A percentile compares a stretch with the other conserved stretches of the same genome.
Evolutionary conservation across 2,329 filamentous ascomycete genomes (phyloP).

Genomic region (Aspergillus oerlinghausenensis): DNA sequence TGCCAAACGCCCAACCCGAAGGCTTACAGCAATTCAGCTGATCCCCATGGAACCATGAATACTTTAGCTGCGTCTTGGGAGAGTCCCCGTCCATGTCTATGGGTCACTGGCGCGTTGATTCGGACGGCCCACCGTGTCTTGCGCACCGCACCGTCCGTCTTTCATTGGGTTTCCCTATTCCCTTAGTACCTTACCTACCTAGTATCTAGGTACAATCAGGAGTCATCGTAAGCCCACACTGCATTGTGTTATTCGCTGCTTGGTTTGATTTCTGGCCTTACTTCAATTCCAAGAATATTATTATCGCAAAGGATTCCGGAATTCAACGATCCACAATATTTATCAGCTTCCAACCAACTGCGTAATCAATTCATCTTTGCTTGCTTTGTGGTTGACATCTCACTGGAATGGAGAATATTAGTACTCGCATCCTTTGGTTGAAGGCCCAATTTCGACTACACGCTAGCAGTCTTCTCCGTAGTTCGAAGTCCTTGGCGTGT

Average conservation of each 20-base stretch:
- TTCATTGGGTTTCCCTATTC: constrained; percentile 7
- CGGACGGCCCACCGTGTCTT: constrained; percentile 14
- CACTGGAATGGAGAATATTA: neutral
- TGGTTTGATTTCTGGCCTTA: neutral
- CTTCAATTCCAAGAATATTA: neutral
- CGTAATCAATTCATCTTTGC: neutral
- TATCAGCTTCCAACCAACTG: neutral
- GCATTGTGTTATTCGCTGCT: neutral
- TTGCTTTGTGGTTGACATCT: neutral
- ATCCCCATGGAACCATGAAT: constrained; percentile 25
- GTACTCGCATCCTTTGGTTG: neutral
- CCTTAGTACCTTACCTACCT: neutral
- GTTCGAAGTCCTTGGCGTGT: neutral
- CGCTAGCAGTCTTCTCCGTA: neutral
- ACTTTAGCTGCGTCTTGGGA: constrained; percentile 23
- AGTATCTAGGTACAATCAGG: constrained; percentile 6
- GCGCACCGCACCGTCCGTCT: constrained; percentile 15
- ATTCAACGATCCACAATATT: neutral
- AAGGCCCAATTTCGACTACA: neutral
- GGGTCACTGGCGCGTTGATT: constrained; percentile 29
- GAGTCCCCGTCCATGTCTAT: constrained; percentile 34
- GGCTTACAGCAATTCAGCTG: constrained; percentile 26
- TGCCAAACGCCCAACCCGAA: constrained; percentile 20
- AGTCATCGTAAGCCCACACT: neutral
- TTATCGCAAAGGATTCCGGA: neutral